These are phyloP conservation scores for Bombardia bombarda DNA, from an alignment of 495 filamentous ascomycete genomes.

Conservation along the genomic window DNA sequence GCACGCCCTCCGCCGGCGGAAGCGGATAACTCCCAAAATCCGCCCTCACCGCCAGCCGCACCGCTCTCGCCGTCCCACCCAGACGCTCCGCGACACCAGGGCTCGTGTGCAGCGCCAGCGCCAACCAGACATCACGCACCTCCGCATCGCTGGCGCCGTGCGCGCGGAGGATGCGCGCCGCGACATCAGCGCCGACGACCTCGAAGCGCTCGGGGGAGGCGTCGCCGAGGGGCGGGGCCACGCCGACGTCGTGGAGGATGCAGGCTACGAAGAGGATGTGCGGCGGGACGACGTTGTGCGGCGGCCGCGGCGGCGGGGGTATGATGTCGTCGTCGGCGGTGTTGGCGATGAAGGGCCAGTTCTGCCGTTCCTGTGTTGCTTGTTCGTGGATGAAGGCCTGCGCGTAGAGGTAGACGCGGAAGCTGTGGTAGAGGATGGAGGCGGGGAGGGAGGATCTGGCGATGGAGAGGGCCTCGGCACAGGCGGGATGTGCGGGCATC, in stretches of 20 bases:
- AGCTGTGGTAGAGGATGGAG: constrained; percentile 37
- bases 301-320: constrained; percentile 1
- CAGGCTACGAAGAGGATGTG: constrained; percentile 30
- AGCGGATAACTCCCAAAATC: constrained; percentile 30
- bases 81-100: constrained; percentile 39
- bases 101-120: constrained; percentile 36
- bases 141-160: constrained; percentile 20
- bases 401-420: constrained; percentile 37
- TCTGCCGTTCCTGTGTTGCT: too few relatives aligned
- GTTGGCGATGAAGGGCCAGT: neutral
- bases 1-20: constrained; percentile 3
- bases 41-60: constrained; percentile 29
- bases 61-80: constrained; percentile 22
- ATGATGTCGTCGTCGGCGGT: neutral
- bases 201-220: constrained; percentile 36
- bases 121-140: constrained; percentile 36
- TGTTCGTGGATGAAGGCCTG: constrained; percentile 19
- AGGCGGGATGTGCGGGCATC: constrained; percentile 18
- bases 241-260: constrained; percentile 41
- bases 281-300: constrained; percentile 9
- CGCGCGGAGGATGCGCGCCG: constrained; percentile 19
- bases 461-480: constrained; percentile 20
- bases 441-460: constrained; percentile 26
- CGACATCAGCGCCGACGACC: constrained; percentile 37
- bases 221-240: constrained; percentile 25